Conservation (phyloP, 495 filamentous ascomycete genomes). For the Penicillium soppii region DNA sequence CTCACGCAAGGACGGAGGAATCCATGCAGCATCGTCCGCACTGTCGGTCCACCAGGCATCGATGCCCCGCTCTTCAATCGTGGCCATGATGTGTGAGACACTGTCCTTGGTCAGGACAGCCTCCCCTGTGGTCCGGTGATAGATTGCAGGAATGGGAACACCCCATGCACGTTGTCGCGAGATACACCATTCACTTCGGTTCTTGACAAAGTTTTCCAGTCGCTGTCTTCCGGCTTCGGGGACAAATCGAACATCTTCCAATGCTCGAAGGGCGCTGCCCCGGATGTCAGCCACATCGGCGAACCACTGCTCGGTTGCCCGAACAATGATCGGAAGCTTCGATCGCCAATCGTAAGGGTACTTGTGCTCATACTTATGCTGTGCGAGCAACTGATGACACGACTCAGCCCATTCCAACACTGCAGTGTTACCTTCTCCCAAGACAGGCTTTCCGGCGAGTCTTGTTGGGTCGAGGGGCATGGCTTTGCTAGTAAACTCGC, state of each 20-base stretch:
- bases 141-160: constrained; percentile 90
- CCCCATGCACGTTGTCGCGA: constrained; percentile 98
- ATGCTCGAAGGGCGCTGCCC: constrained; percentile 59
- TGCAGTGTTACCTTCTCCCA: constrained; percentile 61
- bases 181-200: constrained; percentile 95
- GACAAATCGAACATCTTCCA: constrained; percentile 74
- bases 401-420: constrained; percentile 66
- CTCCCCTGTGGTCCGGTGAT: constrained; percentile 62
- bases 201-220: constrained; percentile 79
- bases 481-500: constrained; percentile 73
- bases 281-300: constrained; percentile 86
- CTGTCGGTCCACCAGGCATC: constrained; percentile 93
- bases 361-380: constrained; percentile 77
- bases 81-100: constrained; percentile 79
- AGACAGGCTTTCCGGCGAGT: constrained; percentile 61
- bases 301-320: constrained; percentile 97
- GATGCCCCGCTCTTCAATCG: constrained; percentile 72
- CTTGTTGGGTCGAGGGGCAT: constrained; percentile 62
- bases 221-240: constrained; percentile 69
- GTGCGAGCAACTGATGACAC: constrained; percentile 55
- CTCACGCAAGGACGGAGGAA: constrained; percentile 55
- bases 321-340: constrained; percentile 83
- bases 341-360: constrained; percentile 98
- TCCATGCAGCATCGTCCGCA: constrained; percentile 70
- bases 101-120: constrained; percentile 75